Base-by-base conservation (phyloP, 164 flowering plant genomes). In the Akebia trifoliata region DNA sequence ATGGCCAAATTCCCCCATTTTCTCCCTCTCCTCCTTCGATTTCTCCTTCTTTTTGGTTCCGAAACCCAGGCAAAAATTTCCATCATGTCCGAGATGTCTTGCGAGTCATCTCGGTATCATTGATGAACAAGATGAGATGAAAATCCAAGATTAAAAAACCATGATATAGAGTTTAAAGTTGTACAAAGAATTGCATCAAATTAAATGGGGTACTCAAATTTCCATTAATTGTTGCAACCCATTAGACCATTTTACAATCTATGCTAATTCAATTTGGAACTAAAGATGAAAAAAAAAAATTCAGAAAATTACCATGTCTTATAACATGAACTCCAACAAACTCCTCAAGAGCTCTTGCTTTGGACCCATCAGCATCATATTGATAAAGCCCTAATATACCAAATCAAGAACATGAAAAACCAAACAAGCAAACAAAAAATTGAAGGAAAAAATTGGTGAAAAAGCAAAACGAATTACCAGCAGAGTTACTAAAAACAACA, bases 401-500 rank as follows among this genome's bases (percentile, higher is more conserved):
- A 60, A 48, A 50, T 25, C 37, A 56, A 49, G 12, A 30, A 32
- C 42, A 42, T 12, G 8, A 8, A 37, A 31, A 15, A 48, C 4
- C 2, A 6, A 44, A 30, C 3, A 21, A 53, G 7, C 0, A 50
- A 20, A 18, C 1, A 32, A 20, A 39, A 35, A 58, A 10, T 3
- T 14, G 24, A 50, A 26, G n/a, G 18, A 38, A 3, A 11, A 50
- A 26, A 35, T 34, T 8, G 12, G 11, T 35, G 2, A 20, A n/a
- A 39, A n/a, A 3, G 17, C 10, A 29, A 24, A 29, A 18, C 22
- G 7, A 44, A 25, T 56, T 8, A 46, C 57, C 95, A 42, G 88
- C 87, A 34, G 95, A 86, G 65, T 92, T 92, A 57, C 98, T 88
- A 59, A 88, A 86, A 8, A 88, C 74, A 4, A 82, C 87, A 14